A percentile compares a stretch with the other conserved stretches of the same genome.
phyloP scores from a whole-genome alignment of 106 monocot species.

The Gastrodia elata region DNA sequence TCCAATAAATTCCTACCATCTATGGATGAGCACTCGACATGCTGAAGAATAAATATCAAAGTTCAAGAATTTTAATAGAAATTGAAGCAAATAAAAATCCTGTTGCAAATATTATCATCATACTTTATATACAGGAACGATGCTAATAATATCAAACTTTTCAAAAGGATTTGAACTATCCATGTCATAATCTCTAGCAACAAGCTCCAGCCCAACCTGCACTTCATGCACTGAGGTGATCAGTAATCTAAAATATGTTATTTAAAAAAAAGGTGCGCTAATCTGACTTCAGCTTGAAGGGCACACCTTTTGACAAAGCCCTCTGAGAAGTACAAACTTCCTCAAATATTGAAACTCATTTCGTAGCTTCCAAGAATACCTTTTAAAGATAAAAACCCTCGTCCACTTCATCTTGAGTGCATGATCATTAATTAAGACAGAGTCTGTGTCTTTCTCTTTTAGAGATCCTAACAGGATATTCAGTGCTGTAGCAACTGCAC shows the following conservation, averaged over 20 bases:
- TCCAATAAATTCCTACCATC: slow-evolving; percentile 87
- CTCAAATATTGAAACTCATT: slow-evolving; percentile 71
- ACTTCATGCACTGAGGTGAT: background rate
- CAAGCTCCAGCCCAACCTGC: slow-evolving; percentile 74
- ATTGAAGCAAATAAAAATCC: background rate
- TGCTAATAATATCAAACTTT: slow-evolving; percentile 69
- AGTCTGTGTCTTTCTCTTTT: slow-evolving; percentile 21
- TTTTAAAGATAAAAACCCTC: slow-evolving; percentile 47
- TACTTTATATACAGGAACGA: slow-evolving; percentile 85
- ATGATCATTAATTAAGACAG: slow-evolving; percentile 25
- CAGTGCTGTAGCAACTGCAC: slow-evolving; percentile 55
- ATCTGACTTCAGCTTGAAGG: background rate
- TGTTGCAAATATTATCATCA: background rate
- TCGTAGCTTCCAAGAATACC: slow-evolving; percentile 58
- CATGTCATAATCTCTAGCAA: slow-evolving; percentile 75
- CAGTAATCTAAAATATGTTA: background rate
- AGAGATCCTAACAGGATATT: slow-evolving; percentile 63
- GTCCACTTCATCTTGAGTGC: slow-evolving; percentile 62
- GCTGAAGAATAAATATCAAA: slow-evolving; percentile 33
- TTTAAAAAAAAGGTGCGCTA: background rate
- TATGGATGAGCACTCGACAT: slow-evolving; percentile 62
- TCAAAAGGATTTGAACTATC: slow-evolving; percentile 65
- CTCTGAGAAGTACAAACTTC: slow-evolving; percentile 66
- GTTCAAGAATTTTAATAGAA: background rate
- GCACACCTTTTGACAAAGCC: slow-evolving; percentile 72